Evolutionary conservation across 179 eudicot species (phyloP).

Genomic region (Gypsophila paniculata): DNA sequence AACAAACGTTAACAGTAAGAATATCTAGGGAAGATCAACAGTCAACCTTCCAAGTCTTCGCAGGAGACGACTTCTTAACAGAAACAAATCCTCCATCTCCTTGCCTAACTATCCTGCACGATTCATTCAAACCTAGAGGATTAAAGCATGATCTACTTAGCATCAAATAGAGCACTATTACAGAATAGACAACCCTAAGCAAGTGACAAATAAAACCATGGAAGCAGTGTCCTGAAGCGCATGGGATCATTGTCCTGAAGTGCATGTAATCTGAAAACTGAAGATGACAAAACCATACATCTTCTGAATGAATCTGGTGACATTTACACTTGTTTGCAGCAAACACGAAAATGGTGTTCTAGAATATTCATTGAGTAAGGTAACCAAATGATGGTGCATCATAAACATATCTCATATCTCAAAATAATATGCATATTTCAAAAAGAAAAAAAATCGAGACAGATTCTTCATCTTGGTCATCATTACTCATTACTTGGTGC

Average conservation of each 20-base stretch:
- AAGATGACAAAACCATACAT: neutral
- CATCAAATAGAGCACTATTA: neutral
- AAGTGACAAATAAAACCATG: constrained; percentile 2
- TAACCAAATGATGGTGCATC: constrained; percentile 2
- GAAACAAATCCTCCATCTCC: constrained; percentile 80
- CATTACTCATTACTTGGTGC: neutral
- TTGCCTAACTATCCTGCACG: constrained; percentile 80
- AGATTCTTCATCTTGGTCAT: constrained; percentile 2
- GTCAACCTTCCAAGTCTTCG: constrained; percentile 88
- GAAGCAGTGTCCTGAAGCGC: neutral
- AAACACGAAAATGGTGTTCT: constrained; percentile 10
- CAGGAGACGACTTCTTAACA: constrained; percentile 65
- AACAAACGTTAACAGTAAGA: constrained; percentile 19
- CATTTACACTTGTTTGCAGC: constrained; percentile 4
- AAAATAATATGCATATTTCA: neutral
- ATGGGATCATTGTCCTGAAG: neutral
- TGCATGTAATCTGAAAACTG: neutral
- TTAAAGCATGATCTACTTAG: constrained; percentile 17
- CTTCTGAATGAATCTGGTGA: constrained; percentile 2
- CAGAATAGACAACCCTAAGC: neutral
- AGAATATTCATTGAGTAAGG: neutral
- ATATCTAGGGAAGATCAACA: constrained; percentile 14
- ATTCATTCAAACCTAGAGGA: constrained; percentile 19
- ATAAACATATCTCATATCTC: neutral
- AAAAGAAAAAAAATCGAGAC: neutral